phyloP scores from a whole-genome alignment of 768 basidiomycete genomes.

The Leccinellum luteum region DNA sequence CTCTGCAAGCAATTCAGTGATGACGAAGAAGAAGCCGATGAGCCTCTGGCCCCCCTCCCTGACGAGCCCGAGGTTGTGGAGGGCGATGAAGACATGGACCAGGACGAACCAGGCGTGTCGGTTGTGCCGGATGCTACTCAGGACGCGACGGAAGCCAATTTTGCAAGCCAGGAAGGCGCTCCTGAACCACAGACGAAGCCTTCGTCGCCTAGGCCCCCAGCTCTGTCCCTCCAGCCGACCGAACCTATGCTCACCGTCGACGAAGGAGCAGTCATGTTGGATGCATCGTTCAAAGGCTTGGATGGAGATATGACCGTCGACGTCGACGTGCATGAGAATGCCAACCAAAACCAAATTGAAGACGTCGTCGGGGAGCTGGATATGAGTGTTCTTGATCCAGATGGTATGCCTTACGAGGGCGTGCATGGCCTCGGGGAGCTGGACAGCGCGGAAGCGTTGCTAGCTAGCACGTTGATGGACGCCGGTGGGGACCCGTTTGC shows the following conservation, averaged over 20 bases:
- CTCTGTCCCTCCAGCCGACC: slow-evolving; percentile 46
- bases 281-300: slow-evolving; percentile 55
- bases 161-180: slow-evolving; percentile 35
- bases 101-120: slow-evolving; percentile 52
- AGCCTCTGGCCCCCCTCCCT: slow-evolving; percentile 77
- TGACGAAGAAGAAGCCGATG: slow-evolving; percentile 76
- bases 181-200: slow-evolving; percentile 60
- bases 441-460: slow-evolving; percentile 47
- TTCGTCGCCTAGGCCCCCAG: slow-evolving; percentile 67
- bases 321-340: slow-evolving; percentile 35
- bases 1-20: slow-evolving; percentile 77
- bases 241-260: slow-evolving; percentile 43
- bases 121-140: slow-evolving; percentile 40
- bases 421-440: slow-evolving; percentile 57
- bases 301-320: slow-evolving; percentile 46
- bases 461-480: slow-evolving; percentile 63
- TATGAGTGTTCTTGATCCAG: slow-evolving; percentile 62
- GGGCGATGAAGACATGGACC: slow-evolving; percentile 71
- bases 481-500: slow-evolving; percentile 60
- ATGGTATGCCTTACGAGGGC: slow-evolving; percentile 56
- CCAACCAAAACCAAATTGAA: slow-evolving; percentile 19
- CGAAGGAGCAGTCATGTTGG: slow-evolving; percentile 43
- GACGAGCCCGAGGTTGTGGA: slow-evolving; percentile 75
- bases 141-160: slow-evolving; percentile 37
- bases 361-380: slow-evolving; percentile 52